Evolutionary conservation across 805 yeast species (phyloP), one percentile per base, ranked within the genome.

Genomic region (Candida arabinofermentans): DNA sequence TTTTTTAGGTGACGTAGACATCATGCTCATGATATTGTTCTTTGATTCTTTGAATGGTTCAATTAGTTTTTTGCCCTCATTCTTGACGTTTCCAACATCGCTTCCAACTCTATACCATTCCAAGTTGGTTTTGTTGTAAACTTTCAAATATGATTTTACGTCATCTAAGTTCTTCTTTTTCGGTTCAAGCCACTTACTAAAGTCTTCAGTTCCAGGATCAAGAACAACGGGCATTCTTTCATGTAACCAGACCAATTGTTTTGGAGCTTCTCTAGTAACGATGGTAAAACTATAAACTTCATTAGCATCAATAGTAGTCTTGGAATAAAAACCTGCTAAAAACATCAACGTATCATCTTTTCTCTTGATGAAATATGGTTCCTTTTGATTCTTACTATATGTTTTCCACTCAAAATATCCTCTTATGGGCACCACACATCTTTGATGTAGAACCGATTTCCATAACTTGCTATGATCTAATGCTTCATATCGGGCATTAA

Each of bases 361-460:
- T 24, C 83, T 69, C 26, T 70, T 74, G 14, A 89, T 70, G 54
- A 67, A 90, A 57, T 82, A 77, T 0, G 96, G 96, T 0, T 60
- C 58, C 54, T 79, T 83, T 8, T 65, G 66, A 33, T 60, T 65
- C 24, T 53, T 47, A 22, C 57, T 62, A 2, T 56, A 46, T 14
- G 54, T 39, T 19, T 53, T 50, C 96, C 97, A 90, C 61, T 90
- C 97, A 55, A 77, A 90, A 60, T 90, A 90, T 0, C 96, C 96
- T 53, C 77, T 74, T 30, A 86, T 72, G 0, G 95, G 91, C 0
- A 88, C 77, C 1, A 83, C 80, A 58, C 96, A 89, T 29, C 96
- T 66, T 5, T 67, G 65, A 8, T 62, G 62, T 19, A 70, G 62
- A 27, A 71, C 63, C 1, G 67, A 46, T 6, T 67, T 67, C 96